phyloP scores from a whole-genome alignment of 768 basidiomycete genomes.

The Rossbeevera mucosa region DNA sequence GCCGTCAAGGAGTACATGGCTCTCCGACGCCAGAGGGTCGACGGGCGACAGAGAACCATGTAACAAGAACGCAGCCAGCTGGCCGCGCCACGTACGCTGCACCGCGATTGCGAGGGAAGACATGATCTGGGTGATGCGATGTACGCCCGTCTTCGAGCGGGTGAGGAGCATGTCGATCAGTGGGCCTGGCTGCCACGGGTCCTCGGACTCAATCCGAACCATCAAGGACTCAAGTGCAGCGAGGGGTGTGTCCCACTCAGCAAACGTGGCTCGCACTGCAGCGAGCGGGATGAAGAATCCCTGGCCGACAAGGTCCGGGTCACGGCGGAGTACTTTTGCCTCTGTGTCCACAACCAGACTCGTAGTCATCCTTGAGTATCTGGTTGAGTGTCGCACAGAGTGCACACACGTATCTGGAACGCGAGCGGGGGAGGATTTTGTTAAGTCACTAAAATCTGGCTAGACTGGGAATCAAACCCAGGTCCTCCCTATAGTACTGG shows the following conservation, averaged over 20 bases:
- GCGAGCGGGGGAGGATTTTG: slow-evolving; percentile 47
- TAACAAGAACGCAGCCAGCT: slow-evolving; percentile 76
- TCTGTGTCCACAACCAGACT: slow-evolving; percentile 79
- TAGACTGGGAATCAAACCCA: no score
- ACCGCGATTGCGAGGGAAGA: slow-evolving; percentile 68
- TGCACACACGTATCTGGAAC: slow-evolving; percentile 75
- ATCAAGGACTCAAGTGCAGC: slow-evolving; percentile 64
- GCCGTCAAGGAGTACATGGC: slow-evolving; percentile 56
- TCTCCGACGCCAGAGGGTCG: slow-evolving; percentile 64
- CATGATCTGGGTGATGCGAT: slow-evolving; percentile 69
- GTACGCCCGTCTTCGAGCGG: slow-evolving; percentile 73
- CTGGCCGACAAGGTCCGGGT: slow-evolving; percentile 70
- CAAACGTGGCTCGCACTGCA: slow-evolving; percentile 75
- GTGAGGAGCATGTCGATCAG: slow-evolving; percentile 75
- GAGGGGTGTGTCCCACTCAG: slow-evolving; percentile 85
- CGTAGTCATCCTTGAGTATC: slow-evolving; percentile 77
- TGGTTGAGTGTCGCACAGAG: slow-evolving; percentile 68
- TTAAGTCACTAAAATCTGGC: no score
- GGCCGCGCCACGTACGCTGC: slow-evolving; percentile 77
- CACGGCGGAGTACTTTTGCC: slow-evolving; percentile 68
- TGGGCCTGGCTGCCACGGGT: slow-evolving; percentile 61
- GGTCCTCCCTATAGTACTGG: no score
- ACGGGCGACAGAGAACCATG: slow-evolving; percentile 61
- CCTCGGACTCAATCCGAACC: slow-evolving; percentile 52
- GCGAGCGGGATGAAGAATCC: slow-evolving; percentile 85